phyloP scores from a whole-genome alignment of 805 yeast species.

The Scheffersomyces coipomensis region DNA sequence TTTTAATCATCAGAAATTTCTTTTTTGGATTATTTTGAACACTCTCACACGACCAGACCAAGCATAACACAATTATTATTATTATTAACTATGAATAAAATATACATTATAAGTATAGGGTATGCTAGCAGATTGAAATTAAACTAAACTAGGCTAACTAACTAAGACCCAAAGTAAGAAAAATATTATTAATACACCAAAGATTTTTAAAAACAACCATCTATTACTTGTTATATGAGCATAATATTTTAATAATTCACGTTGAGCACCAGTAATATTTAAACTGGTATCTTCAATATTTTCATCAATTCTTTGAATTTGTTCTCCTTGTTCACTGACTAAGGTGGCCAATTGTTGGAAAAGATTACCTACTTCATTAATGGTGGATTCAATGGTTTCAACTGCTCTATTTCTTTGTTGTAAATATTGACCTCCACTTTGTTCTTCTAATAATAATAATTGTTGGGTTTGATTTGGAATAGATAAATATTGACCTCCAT shows the following conservation, averaged over 20 bases:
- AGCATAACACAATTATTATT: too few relatives aligned
- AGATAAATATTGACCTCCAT: constrained; percentile 41
- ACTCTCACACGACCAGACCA: too few relatives aligned
- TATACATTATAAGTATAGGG: too few relatives aligned
- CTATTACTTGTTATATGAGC: constrained; percentile 85
- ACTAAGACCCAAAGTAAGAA: constrained; percentile 79
- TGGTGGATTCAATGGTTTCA: constrained; percentile 95
- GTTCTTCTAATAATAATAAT: constrained; percentile 77
- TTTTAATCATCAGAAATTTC: too few relatives aligned
- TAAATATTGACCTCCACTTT: constrained; percentile 64
- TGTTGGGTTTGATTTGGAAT: constrained; percentile 83
- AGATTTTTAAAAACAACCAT: constrained; percentile 87
- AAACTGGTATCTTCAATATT: constrained; percentile 91
- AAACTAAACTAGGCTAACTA: constrained; percentile 34
- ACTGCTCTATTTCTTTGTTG: constrained; percentile 88
- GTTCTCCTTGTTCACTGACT: constrained; percentile 98
- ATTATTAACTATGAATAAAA: too few relatives aligned
- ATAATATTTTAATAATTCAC: constrained; percentile 88
- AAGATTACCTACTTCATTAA: constrained; percentile 91
- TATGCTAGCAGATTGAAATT: too few relatives aligned
- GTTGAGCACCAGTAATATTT: constrained; percentile 90
- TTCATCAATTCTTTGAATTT: constrained; percentile 90
- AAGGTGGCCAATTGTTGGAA: constrained; percentile 94
- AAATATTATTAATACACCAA: constrained; percentile 79
- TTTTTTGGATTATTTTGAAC: too few relatives aligned